Evolutionary conservation across 371 early-diverging fungal species (phyloP).

Genomic region (Encephalitozoon hellem): DNA sequence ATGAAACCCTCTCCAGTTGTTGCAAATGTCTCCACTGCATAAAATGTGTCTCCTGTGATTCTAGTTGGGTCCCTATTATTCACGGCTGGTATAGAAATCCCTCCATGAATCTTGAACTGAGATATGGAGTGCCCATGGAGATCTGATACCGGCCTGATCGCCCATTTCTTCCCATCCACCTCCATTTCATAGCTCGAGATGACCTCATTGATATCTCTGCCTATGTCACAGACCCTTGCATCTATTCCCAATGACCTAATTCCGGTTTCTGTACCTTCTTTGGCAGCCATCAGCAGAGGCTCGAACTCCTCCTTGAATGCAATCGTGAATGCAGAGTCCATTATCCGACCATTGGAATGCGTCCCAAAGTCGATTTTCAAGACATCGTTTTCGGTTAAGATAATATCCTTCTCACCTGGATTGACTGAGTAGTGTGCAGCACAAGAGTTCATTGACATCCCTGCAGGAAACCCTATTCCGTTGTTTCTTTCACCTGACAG

Average conservation of each 20-base stretch:
- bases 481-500: constrained; percentile 68
- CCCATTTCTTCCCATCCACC: constrained; percentile 79
- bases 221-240: constrained; percentile 85
- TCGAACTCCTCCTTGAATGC: constrained; percentile 83
- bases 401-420: constrained; percentile 80
- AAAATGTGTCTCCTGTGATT: constrained; percentile 87
- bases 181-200: constrained; percentile 94
- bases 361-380: constrained; percentile 97
- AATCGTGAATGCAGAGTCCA: constrained; percentile 94
- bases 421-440: constrained; percentile 99
- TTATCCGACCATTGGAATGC: constrained; percentile 87
- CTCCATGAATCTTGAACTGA: constrained; percentile 84
- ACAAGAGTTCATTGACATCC: constrained; percentile 82
- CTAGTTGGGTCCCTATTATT: constrained; percentile 77
- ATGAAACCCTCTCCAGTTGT: constrained; percentile 89
- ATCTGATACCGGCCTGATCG: constrained; percentile 78
- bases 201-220: constrained; percentile 88
- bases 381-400: constrained; percentile 77
- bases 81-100: constrained; percentile 89
- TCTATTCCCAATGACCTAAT: constrained; percentile 88
- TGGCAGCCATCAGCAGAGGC: constrained; percentile 74
- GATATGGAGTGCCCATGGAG: constrained; percentile 93
- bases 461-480: constrained; percentile 96
- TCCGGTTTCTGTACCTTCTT: constrained; percentile 92
- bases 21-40: constrained; percentile 98